Conservation (phyloP, 768 basidiomycete genomes). For the Kwoniella heveanensis region DNA sequence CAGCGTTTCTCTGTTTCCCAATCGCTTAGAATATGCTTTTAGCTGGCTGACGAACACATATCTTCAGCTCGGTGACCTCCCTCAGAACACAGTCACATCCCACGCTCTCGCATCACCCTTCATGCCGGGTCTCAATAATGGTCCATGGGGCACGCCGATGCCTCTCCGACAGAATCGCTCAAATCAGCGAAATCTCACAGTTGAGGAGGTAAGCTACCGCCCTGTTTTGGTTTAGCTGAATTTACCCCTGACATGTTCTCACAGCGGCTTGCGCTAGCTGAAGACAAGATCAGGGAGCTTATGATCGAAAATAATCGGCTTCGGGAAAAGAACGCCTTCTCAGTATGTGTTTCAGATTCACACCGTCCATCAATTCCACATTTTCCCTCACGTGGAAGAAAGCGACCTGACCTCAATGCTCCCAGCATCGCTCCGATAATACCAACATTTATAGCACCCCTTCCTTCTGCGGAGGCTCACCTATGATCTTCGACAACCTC, state of each 20-base stretch:
- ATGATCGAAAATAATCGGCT: constrained; percentile 36
- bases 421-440: background rate
- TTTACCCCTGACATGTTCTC: background rate
- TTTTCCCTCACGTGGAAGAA: too few relatives aligned
- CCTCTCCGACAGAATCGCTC: background rate
- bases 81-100: constrained; percentile 24
- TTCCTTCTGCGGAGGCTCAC: constrained; percentile 4
- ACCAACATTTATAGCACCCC: constrained; percentile 2
- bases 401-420: background rate
- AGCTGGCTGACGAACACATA: background rate
- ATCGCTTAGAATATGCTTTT: too few relatives aligned
- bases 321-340: constrained; percentile 14
- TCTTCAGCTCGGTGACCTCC: constrained; percentile 30
- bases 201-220: constrained; percentile 34
- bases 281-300: constrained; percentile 32
- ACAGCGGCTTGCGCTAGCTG: constrained; percentile 31
- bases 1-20: background rate
- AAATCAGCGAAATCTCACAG: constrained; percentile 11
- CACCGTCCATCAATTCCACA: too few relatives aligned
- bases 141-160: constrained; percentile 38
- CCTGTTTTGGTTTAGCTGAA: background rate
- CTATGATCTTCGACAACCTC: constrained; percentile 21
- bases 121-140: constrained; percentile 28
- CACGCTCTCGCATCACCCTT: constrained; percentile 39
- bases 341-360: constrained; percentile 2